Evolutionary conservation across 352 stramenopile species (phyloP).

Genomic region (Phytophthora tubulina): DNA sequence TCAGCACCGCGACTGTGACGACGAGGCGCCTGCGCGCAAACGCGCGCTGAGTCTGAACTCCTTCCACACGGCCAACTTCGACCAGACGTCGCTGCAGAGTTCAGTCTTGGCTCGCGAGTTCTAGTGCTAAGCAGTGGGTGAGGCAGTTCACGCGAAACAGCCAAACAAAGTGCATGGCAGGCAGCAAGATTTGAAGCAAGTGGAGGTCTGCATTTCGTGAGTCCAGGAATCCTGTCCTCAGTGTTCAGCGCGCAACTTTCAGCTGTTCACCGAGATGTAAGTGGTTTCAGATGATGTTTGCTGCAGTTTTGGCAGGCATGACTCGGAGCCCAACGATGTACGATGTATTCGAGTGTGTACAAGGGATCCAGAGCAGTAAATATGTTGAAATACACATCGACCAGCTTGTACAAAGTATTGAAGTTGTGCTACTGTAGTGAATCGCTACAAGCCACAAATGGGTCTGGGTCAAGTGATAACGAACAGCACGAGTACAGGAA

Average conservation of each 20-base stretch:
- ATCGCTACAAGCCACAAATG: too few species aligned
- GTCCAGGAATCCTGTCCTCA: slow-evolving; percentile 26
- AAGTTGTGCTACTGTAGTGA: too few species aligned
- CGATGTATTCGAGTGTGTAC: slow-evolving; percentile 9
- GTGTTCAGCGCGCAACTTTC: slow-evolving; percentile 24
- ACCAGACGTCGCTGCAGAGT: slow-evolving; percentile 67
- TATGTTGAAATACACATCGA: slow-evolving; percentile 22
- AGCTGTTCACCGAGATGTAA: slow-evolving; percentile 23
- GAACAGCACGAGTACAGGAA: too few species aligned
- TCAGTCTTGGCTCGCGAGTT: slow-evolving; percentile 59
- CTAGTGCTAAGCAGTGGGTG: slow-evolving; percentile 13
- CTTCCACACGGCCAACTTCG: slow-evolving; percentile 87
- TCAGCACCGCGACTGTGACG: slow-evolving; percentile 42
- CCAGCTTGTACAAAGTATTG: slow-evolving; percentile 13
- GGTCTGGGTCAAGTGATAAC: too few species aligned
- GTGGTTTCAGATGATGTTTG: slow-evolving; percentile 22
- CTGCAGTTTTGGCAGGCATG: slow-evolving; percentile 10
- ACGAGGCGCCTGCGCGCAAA: slow-evolving; percentile 46
- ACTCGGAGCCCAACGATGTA: slow-evolving; percentile 18
- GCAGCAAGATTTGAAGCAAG: slow-evolving; percentile 16
- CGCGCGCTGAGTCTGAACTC: slow-evolving; percentile 75
- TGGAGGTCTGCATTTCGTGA: slow-evolving; percentile 11
- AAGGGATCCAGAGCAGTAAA: slow-evolving; percentile 11
- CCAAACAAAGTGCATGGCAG: slow-evolving; percentile 7
- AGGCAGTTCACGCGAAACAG: slow-evolving; percentile 9